These are phyloP conservation scores for Fonsecaea erecta DNA, from an alignment of 2,329 filamentous ascomycete genomes.

Conservation along the genomic window DNA sequence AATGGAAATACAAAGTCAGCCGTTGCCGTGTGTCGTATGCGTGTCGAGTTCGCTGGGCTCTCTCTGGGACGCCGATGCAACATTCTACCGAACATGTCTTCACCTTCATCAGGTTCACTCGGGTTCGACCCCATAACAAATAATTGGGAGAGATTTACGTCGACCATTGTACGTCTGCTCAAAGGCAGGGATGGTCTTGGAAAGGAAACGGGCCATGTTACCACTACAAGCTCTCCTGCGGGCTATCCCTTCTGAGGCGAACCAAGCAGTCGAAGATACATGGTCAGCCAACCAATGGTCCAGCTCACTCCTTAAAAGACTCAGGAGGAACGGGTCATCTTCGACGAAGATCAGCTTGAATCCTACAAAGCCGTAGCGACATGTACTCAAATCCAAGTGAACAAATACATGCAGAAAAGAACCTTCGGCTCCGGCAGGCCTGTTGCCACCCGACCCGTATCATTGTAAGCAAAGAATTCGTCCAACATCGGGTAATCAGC, in stretches of 20 bases:
- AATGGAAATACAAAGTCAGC: slow-evolving; percentile 69
- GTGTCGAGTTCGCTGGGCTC: slow-evolving; percentile 68
- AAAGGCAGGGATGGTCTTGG: slow-evolving; percentile 47
- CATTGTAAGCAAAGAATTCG: slow-evolving; percentile 59
- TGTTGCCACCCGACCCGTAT: slow-evolving; percentile 78
- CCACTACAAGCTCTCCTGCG: slow-evolving; percentile 76
- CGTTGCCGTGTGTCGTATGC: slow-evolving; percentile 63
- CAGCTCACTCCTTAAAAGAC: slow-evolving; percentile 69
- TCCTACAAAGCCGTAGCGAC: slow-evolving; percentile 71
- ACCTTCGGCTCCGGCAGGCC: slow-evolving; percentile 75
- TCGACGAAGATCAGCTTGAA: slow-evolving; percentile 66
- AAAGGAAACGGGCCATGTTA: slow-evolving; percentile 64
- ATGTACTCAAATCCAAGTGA: slow-evolving; percentile 72
- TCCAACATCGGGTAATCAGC: slow-evolving; percentile 53
- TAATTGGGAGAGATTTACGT: slow-evolving; percentile 66
- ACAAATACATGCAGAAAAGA: slow-evolving; percentile 66
- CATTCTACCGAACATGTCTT: slow-evolving; percentile 79
- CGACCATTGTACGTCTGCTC: slow-evolving; percentile 58
- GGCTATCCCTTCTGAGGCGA: slow-evolving; percentile 78
- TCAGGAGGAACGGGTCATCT: slow-evolving; percentile 65
- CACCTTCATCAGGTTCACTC: slow-evolving; percentile 75
- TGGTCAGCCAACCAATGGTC: slow-evolving; percentile 76
- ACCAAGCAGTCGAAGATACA: slow-evolving; percentile 80
- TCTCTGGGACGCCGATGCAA: slow-evolving; percentile 88
- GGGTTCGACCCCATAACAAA: slow-evolving; percentile 75